phyloP scores from a whole-genome alignment of 352 stramenopile genomes.

The Phytophthora chlamydospora region DNA sequence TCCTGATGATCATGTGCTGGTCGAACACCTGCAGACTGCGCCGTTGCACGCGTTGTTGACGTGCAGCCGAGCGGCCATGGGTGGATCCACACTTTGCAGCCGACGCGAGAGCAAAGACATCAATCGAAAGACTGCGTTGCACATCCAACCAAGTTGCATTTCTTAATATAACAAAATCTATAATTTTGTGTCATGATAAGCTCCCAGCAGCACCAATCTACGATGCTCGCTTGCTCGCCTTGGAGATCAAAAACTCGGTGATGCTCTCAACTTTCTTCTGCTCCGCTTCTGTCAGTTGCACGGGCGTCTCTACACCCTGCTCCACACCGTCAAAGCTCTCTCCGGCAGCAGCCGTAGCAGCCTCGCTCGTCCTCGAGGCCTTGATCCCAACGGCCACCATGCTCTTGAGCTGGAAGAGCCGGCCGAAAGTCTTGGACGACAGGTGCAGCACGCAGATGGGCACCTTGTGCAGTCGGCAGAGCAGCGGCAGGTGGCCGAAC shows the following conservation, averaged over 20 bases:
- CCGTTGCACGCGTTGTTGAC: conserved; percentile 87
- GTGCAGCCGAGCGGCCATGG: conserved; percentile 83
- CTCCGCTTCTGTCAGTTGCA: conserved; percentile 31
- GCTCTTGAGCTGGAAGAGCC: conserved; percentile 62
- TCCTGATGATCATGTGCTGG: too few species aligned
- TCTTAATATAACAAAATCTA: not conserved
- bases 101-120: too few species aligned
- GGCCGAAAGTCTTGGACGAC: conserved; percentile 70
- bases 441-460: conserved; percentile 76
- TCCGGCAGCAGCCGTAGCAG: not conserved
- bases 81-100: conserved; percentile 76
- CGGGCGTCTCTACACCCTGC: not conserved
- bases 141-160: too few species aligned
- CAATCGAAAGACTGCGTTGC: too few species aligned
- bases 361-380: conserved; percentile 7
- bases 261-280: conserved; percentile 62
- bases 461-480: conserved; percentile 70
- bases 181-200: not conserved
- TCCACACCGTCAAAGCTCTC: not conserved
- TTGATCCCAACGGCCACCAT: conserved; percentile 60
- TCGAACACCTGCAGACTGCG: conserved; percentile 87
- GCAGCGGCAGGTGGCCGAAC: conserved; percentile 71
- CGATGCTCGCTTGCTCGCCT: conserved; percentile 59
- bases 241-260: conserved; percentile 60
- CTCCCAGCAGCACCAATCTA: not conserved